These are phyloP conservation scores for Penstemon eatonii DNA, from an alignment of 257 asterid species.

Conservation along the genomic window DNA sequence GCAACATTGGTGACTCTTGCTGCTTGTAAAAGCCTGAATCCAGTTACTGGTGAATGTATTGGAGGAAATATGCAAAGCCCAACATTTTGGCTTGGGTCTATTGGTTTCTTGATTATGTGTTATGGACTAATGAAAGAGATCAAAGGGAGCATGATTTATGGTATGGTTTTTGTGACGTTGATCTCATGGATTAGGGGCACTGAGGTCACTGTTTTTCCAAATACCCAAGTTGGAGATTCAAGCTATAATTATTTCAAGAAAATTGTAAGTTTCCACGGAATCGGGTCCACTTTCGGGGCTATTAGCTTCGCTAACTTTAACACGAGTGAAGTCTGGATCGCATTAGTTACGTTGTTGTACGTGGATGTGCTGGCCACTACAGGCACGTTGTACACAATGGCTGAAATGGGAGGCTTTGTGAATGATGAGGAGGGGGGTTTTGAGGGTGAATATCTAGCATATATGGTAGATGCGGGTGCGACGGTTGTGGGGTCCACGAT, in stretches of 20 bases:
- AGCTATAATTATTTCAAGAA: constrained; percentile 54
- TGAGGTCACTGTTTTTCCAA: constrained; percentile 55
- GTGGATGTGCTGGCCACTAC: constrained; percentile 77
- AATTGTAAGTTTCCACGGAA: constrained; percentile 57
- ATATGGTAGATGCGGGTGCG: constrained; percentile 79
- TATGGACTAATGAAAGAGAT: constrained; percentile 62
- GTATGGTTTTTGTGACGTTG: constrained; percentile 64
- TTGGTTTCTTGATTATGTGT: constrained; percentile 58
- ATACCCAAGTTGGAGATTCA: constrained; percentile 59
- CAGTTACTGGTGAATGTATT: constrained; percentile 52
- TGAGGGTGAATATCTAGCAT: constrained; percentile 76
- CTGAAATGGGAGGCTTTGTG: constrained; percentile 64
- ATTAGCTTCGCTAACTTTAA: constrained; percentile 57
- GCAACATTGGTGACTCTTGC: constrained; percentile 49
- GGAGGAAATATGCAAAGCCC: constrained; percentile 74
- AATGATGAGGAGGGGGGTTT: constrained; percentile 43
- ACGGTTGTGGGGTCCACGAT: constrained; percentile 66
- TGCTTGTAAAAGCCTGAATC: constrained; percentile 45
- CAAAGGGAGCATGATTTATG: constrained; percentile 87
- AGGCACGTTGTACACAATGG: constrained; percentile 70
- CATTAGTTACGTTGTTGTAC: constrained; percentile 53
- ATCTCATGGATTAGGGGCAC: constrained; percentile 76
- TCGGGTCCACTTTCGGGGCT: constrained; percentile 57
- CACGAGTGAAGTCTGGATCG: constrained; percentile 66
- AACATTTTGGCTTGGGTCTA: constrained; percentile 67